Conservation (phyloP, 2,329 filamentous ascomycete genomes). For the Pestalotiopsis sp. region DNA sequence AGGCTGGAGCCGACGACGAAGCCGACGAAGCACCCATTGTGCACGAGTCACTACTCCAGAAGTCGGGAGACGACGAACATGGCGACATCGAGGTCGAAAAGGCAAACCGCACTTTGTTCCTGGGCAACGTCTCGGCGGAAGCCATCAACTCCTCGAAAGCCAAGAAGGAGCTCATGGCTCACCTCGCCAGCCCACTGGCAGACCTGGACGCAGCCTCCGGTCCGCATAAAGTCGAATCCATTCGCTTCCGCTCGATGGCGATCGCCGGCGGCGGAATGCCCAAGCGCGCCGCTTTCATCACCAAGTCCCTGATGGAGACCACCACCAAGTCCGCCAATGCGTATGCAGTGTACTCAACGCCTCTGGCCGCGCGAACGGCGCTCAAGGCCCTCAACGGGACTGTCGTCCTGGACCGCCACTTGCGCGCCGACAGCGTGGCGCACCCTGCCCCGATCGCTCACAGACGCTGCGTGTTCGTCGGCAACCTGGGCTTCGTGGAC, state of each 20-base stretch:
- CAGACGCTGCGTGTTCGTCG: slow-evolving; percentile 91
- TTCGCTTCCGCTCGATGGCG: slow-evolving; percentile 92
- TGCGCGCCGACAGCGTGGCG: slow-evolving; percentile 88
- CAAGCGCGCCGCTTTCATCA: slow-evolving; percentile 93
- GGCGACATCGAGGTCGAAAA: slow-evolving; percentile 72
- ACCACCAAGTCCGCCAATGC: slow-evolving; percentile 94
- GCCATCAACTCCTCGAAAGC: slow-evolving; percentile 82
- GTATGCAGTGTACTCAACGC: slow-evolving; percentile 84
- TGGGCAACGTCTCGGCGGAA: slow-evolving; percentile 84
- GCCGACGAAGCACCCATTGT: slow-evolving; percentile 43
- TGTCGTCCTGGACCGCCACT: slow-evolving; percentile 80
- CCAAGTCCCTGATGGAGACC: slow-evolving; percentile 84
- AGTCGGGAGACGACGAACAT: slow-evolving; percentile 38
- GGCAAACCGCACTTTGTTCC: slow-evolving; percentile 85
- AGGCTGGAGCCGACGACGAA: slow-evolving; percentile 30
- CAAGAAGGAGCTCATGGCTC: slow-evolving; percentile 75
- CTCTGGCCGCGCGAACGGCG: slow-evolving; percentile 75
- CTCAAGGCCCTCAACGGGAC: slow-evolving; percentile 80
- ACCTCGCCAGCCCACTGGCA: slow-evolving; percentile 76
- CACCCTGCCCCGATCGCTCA: slow-evolving; percentile 84
- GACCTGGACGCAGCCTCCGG: slow-evolving; percentile 47
- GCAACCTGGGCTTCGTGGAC: slow-evolving; percentile 94
- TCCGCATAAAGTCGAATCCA: slow-evolving; percentile 79
- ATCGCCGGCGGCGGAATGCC: slow-evolving; percentile 78
- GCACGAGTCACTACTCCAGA: slow-evolving; percentile 62